phyloP scores from a whole-genome alignment of 352 stramenopile species.

The Pythium myriotylum region DNA sequence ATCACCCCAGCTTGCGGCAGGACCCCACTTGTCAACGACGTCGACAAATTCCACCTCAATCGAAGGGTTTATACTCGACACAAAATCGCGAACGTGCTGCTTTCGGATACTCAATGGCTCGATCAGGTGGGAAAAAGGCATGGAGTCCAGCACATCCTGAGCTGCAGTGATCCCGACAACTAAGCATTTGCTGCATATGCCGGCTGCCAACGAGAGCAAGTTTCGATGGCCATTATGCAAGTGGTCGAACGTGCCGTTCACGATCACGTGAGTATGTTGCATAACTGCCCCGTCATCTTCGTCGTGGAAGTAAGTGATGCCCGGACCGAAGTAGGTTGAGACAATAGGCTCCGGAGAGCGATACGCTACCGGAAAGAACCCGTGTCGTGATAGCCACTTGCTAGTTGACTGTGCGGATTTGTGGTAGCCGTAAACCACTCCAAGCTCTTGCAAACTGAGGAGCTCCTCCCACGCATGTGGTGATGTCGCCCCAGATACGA shows the following conservation, averaged over 20 bases:
- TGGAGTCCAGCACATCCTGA: constrained; percentile 9
- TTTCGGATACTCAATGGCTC: constrained; percentile 60
- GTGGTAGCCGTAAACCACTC: constrained; percentile 67
- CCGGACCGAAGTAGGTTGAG: constrained; percentile 39
- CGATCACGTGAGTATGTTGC: background rate
- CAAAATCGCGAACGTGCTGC: constrained; percentile 51
- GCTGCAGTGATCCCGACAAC: constrained; percentile 61
- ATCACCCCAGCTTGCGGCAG: background rate
- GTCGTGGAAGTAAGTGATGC: constrained; percentile 62
- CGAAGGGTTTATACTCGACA: constrained; percentile 57
- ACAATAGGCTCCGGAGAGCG: constrained; percentile 50
- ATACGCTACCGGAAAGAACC: constrained; percentile 64
- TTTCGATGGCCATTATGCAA: constrained; percentile 92
- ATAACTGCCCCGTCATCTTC: background rate
- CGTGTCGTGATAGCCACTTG: constrained; percentile 36
- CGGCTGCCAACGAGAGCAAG: constrained; percentile 72
- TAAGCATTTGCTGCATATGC: constrained; percentile 49
- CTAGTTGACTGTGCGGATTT: constrained; percentile 41
- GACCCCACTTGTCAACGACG: constrained; percentile 48
- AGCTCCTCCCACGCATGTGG: constrained; percentile 56
- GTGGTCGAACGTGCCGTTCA: constrained; percentile 89
- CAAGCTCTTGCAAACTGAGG: constrained; percentile 56
- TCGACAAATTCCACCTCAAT: constrained; percentile 68
- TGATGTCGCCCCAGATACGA: background rate
- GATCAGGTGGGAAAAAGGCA: constrained; percentile 50